Base-by-base conservation (phyloP, 306 rosid genomes). In the Ziziphus jujuba region DNA sequence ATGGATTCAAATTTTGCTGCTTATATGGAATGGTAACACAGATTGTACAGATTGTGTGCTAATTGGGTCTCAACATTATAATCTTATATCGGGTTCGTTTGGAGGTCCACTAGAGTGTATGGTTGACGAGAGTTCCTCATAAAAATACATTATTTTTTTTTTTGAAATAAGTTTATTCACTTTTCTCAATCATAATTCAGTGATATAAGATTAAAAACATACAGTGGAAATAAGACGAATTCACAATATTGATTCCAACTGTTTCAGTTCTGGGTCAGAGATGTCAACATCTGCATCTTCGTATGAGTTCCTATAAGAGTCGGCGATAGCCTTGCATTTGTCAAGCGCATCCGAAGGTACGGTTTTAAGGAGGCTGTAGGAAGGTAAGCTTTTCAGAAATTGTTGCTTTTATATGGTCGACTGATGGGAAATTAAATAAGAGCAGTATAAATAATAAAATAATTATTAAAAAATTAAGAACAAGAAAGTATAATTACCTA, bases 331-430 rank as follows among this genome's bases (percentile, higher is more conserved):
- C 79, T 83, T 80, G 40, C 92, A 97, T 74, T 90, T 90, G 11
- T 76, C 80, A 13, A 90, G 79, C 80, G 88, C 92, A 63, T 90
- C 96, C 10, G 89, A 72, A 2, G 97, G 92, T 25, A 93, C 99
- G 5, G 97, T 93, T 77, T 81, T 85, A 44, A 93, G 89, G 73
- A 86, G 99, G 75, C 99, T 93, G 87, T 82, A 72, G 48, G 21
- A 84, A 61, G 65, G 55, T 75, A 67, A 28, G 57, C 19, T 19
- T 38, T 78, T 59, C 17, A 71, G 77, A 74, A 72, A 54, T 15
- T 23, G 17, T 25, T 66, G 53, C 44, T 72, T 64, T 47, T 11
- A 31, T 1, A 65, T 15, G 53, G 52, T 47, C 63, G 57, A 34
- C 63, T 58, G 25, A 11, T 15, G 7, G 11, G 6, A 63, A 61